Base-by-base conservation (phyloP, 78 protist genomes). In the Chrysochromulina parva region DNA sequence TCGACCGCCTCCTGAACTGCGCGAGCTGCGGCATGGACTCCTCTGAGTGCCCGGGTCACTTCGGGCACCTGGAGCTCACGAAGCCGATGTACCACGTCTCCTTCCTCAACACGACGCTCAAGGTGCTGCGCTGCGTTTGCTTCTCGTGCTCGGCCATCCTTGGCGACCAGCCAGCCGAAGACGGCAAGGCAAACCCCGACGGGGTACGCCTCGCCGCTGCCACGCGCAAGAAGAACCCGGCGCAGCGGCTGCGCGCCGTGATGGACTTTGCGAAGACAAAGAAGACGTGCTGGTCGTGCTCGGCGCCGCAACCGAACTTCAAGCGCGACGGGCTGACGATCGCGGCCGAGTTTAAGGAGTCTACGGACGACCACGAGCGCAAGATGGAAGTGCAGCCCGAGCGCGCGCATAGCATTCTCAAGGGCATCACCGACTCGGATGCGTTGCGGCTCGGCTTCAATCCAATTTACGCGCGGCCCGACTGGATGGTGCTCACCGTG, bases 21-120 rank as follows among this genome's bases (percentile, higher is more conserved):
- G 88, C 67, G 76, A 98, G 98, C 2, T 98, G 99, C 90, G 11
- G 78, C 38, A 91, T 95, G 28, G 74, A 81, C n/a, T 19, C 38
- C 90, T 65, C 88, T 6, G 97, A 96, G 38, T 99, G 99, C 92
- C 99, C 99, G 1, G 99, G 99, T 14, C 99, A 99, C 92, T 98
- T 99, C 53, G 99, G 99, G 20, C 97, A 97, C 94, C 57, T 99
- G 22, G 95, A 93, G 28, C 97, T 99, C 2, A 97, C 93, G 5
- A 85, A 90, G 74, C 99, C 99, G 0, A 97, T 99, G 81, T 97
- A 88, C 93, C 98, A 99, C 89, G 38, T 95, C 60, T 98, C 98
- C 55, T 96, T 97, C 71, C 3, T 98, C 19, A 58, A 85, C 22
- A 82, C 66, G n/a, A 81, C 96, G 16, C 28, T 92, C 28, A 93